A percentile compares a stretch with the other conserved stretches of the same genome.
Evolutionary conservation across 768 basidiomycete genomes (phyloP).

Genomic region (Amyloporia xantha): DNA sequence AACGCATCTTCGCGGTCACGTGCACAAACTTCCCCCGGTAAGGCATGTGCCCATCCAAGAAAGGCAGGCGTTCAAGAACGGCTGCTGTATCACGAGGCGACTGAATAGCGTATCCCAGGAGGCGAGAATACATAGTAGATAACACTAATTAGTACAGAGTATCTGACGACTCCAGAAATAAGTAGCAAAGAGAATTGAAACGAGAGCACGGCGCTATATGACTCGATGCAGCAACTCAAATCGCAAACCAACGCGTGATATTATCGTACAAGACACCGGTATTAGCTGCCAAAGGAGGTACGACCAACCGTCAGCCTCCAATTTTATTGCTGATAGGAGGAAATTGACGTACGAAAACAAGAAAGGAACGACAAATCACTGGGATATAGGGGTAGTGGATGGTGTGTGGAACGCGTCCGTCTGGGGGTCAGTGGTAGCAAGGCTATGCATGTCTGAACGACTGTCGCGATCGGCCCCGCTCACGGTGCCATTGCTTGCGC

Average conservation of each 20-base stretch:
- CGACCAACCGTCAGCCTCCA: too few species aligned
- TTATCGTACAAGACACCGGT: too few species aligned
- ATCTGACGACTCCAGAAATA: not conserved
- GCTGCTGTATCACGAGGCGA: too few species aligned
- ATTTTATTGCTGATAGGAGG: not conserved
- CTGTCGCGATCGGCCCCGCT: not conserved
- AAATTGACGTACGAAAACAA: not conserved
- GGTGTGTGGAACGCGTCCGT: slow-evolving; percentile 13
- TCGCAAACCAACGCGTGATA: too few species aligned
- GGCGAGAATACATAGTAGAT: not conserved
- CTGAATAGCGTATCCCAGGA: not conserved
- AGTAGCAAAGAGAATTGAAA: not conserved
- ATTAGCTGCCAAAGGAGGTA: too few species aligned
- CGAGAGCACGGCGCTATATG: not conserved
- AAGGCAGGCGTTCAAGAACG: not conserved
- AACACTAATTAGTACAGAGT: not conserved
- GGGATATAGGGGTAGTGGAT: slow-evolving; percentile 12
- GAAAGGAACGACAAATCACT: not conserved
- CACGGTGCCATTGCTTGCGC: not conserved
- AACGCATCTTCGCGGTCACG: not conserved
- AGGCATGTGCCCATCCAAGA: not conserved
- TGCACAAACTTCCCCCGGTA: too few species aligned
- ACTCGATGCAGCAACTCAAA: not conserved
- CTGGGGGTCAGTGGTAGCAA: slow-evolving; percentile 2
- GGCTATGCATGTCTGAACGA: slow-evolving; percentile 2